These are phyloP conservation scores for Naumovozyma castellii DNA, from an alignment of 805 yeast genomes.

Conservation along the genomic window DNA sequence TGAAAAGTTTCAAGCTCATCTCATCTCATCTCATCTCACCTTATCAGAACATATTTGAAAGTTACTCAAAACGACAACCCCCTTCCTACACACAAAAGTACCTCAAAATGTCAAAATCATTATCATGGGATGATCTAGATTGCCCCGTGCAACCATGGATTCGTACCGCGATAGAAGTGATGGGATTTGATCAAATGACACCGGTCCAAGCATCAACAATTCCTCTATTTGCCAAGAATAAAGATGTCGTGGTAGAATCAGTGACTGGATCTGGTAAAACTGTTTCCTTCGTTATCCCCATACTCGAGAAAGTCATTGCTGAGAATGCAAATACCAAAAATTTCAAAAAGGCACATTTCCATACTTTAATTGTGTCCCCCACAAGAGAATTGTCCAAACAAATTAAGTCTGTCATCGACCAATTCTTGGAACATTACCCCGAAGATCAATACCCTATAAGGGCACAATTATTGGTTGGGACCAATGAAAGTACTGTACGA, in stretches of 20 bases:
- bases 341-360: slow-evolving; percentile 54
- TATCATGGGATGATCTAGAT: slow-evolving; percentile 52
- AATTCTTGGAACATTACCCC: slow-evolving; percentile 50
- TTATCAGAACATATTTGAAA: no score
- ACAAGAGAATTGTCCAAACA: slow-evolving; percentile 64
- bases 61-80: no score
- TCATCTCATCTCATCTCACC: neutral
- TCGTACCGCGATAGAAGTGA: slow-evolving; percentile 51
- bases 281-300: slow-evolving; percentile 77
- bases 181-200: slow-evolving; percentile 78
- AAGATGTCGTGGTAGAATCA: slow-evolving; percentile 94
- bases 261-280: slow-evolving; percentile 99
- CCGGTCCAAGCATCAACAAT: slow-evolving; percentile 95
- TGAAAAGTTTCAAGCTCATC: no score
- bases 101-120: slow-evolving; percentile 32
- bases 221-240: slow-evolving; percentile 72
- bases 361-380: slow-evolving; percentile 60
- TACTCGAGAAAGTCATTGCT: slow-evolving; percentile 51
- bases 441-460: slow-evolving; percentile 34
- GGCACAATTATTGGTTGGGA: slow-evolving; percentile 50
- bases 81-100: no score
- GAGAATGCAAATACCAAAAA: slow-evolving; percentile 25
- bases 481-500: slow-evolving; percentile 47
- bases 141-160: slow-evolving; percentile 61
- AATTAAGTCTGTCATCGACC: slow-evolving; percentile 56